phyloP scores from a whole-genome alignment of 2,329 filamentous ascomycete species.

The Trichoderma lentiforme region DNA sequence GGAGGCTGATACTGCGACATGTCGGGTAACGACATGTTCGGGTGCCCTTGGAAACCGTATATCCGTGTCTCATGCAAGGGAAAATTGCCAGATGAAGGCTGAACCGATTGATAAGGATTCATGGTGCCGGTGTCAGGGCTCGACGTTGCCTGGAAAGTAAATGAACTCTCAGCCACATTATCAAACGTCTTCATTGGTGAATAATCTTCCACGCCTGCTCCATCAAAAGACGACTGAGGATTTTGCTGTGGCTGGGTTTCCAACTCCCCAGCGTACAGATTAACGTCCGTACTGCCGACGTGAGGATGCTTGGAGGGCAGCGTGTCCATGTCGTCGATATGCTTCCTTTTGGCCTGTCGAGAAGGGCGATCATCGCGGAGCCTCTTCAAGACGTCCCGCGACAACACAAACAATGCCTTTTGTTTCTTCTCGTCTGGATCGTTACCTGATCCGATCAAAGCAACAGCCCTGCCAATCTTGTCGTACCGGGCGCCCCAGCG shows the following conservation, averaged over 20 bases:
- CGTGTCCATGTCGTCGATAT: not conserved
- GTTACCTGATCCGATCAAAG: conserved; percentile 41
- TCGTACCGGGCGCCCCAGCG: conserved; percentile 57
- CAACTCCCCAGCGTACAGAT: not conserved
- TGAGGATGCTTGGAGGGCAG: not conserved
- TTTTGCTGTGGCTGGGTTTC: not conserved
- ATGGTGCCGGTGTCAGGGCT: conserved; percentile 23
- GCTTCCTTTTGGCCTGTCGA: conserved; percentile 38
- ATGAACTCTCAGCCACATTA: conserved; percentile 25
- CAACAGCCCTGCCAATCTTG: conserved; percentile 44
- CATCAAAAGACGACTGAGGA: not conserved
- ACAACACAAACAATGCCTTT: conserved; percentile 67
- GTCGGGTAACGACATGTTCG: not conserved
- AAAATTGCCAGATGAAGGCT: conserved; percentile 12
- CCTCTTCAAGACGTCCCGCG: conserved; percentile 74
- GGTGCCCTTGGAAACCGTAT: not conserved
- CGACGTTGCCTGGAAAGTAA: conserved; percentile 25
- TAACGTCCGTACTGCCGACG: not conserved
- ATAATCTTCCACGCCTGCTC: conserved; percentile 22
- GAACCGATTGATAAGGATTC: conserved; percentile 22
- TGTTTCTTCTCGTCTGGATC: conserved; percentile 55
- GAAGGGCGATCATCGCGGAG: conserved; percentile 62
- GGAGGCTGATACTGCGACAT: not conserved
- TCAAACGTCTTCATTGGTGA: conserved; percentile 26
- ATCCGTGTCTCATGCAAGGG: not conserved